Evolutionary conservation across 768 basidiomycete species (phyloP).

Genomic region (Pluteus cervinus): DNA sequence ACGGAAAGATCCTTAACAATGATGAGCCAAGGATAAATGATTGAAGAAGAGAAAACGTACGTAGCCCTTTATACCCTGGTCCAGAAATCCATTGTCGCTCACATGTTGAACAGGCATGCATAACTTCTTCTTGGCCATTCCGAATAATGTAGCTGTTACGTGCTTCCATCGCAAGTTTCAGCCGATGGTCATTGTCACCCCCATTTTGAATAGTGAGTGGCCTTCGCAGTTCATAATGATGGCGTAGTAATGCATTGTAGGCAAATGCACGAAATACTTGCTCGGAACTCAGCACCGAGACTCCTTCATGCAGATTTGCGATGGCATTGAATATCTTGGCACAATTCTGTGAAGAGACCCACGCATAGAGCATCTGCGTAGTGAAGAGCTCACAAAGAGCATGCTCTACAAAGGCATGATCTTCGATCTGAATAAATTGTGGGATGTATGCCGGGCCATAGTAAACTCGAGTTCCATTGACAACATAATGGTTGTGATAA

Average conservation of each 20-base stretch:
- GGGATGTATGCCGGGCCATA: slow-evolving; percentile 4
- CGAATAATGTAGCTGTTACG: slow-evolving; percentile 17
- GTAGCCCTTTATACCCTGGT: slow-evolving; percentile 6
- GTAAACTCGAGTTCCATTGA: not conserved
- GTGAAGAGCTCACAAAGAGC: slow-evolving; percentile 7
- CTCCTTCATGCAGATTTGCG: not conserved
- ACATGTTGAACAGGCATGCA: slow-evolving; percentile 21
- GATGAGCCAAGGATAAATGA: not conserved
- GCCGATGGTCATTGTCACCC: not conserved
- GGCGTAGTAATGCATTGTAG: too few relatives aligned
- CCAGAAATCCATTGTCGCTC: slow-evolving; percentile 14
- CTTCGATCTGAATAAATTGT: too few relatives aligned
- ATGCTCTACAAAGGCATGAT: slow-evolving; percentile 12
- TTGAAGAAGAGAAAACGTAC: slow-evolving; percentile 2
- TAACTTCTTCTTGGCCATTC: slow-evolving; percentile 17
- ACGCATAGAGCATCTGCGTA: slow-evolving; percentile 4
- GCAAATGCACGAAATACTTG: too few relatives aligned
- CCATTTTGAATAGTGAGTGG: not conserved
- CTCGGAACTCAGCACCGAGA: too few relatives aligned
- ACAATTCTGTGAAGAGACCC: slow-evolving; percentile 8
- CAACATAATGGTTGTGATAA: slow-evolving; percentile 11
- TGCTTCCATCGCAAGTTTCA: not conserved
- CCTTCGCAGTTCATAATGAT: too few relatives aligned
- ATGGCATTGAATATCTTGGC: slow-evolving; percentile 2
- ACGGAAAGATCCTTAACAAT: slow-evolving; percentile 10